Conservation (phyloP, 1,139 yeast species). For the Suhomyces anneliseae region DNA sequence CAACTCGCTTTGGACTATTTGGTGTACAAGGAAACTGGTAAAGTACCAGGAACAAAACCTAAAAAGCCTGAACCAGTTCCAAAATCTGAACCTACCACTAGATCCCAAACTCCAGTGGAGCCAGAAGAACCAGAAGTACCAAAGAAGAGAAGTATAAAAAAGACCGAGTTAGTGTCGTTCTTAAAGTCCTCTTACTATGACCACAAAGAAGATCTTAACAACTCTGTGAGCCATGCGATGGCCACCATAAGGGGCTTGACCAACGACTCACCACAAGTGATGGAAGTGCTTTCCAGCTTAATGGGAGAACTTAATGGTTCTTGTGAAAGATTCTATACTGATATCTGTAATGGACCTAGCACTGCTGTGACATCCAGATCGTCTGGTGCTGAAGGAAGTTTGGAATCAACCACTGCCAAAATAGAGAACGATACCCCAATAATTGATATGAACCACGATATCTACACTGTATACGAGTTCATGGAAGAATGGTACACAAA, state of each 20-base stretch:
- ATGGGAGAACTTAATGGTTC: constrained; percentile 10
- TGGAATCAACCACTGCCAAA: background rate
- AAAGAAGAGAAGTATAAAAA: constrained; percentile 3
- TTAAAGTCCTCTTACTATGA: constrained; percentile 9
- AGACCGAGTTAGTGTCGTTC: constrained; percentile 3
- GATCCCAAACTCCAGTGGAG: background rate
- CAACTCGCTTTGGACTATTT: constrained; percentile 18
- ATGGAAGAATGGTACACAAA: constrained; percentile 18
- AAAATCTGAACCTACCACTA: background rate
- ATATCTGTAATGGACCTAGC: constrained; percentile 7
- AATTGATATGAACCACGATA: constrained; percentile 19
- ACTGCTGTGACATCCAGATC: background rate
- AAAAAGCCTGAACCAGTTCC: background rate
- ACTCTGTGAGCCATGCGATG: constrained; percentile 8
- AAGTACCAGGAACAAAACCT: constrained; percentile 4
- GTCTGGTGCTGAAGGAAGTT: background rate
- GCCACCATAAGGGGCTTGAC: constrained; percentile 2
- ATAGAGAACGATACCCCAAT: constrained; percentile 4
- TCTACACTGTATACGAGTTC: constrained; percentile 16
- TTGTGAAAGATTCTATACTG: constrained; percentile 9
- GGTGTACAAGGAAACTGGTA: constrained; percentile 15
- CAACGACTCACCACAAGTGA: constrained; percentile 4
- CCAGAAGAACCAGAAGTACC: background rate
- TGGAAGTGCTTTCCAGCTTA: constrained; percentile 10
- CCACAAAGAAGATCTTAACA: constrained; percentile 10